Evolutionary conservation across 148 eudicot species (phyloP), one percentile per base, ranked within the genome.

Genomic region (Diospyros kaki): DNA sequence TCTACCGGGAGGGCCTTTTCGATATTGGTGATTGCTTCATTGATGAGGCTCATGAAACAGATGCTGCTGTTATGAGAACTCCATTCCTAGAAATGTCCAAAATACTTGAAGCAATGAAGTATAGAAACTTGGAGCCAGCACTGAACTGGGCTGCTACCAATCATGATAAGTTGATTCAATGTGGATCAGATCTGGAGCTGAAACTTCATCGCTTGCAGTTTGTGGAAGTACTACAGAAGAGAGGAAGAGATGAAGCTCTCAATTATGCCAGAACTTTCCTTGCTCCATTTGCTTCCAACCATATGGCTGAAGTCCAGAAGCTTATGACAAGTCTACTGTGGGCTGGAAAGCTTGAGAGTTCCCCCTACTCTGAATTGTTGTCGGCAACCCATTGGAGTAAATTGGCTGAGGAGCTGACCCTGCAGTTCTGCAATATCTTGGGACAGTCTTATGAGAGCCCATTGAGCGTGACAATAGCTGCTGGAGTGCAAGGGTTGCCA

Each of bases 401-500:
- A 41, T 66, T 91, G 68, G 77, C 84, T 1, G 91, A 88, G n/a
- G 94, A 91, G 77, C 81, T 91, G 38, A 72, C 87, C 0, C 79
- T 80, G 12, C 91, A 88, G 14, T 89, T 85, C 73, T 93, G 96
- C 75, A 83, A 86, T 77, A 84, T 88, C 38, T 66, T 86, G 68
- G 98, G 98, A 1, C 88, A 91, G 62, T 89, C 98, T 50, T 83
- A 71, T 41, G 85, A 84, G 75, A 86, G 94, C 76, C 98, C 96
- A 17, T 75, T 93, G 79, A 88, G 88, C 68, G 96, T 91, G 75
- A 82, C 91, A 0, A 72, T 93, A 42, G 86, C 84, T 64, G 98
- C 98, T 50, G 96, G 98, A 2, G 84, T 86, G 63, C 98, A 85
- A 75, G 98, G 91, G 48, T 81, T 93, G 61, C 98, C 98, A 2